Evolutionary conservation across 345 rosid species (phyloP), one percentile per base, ranked within the genome.

Genomic region (Gossypium bickii): DNA sequence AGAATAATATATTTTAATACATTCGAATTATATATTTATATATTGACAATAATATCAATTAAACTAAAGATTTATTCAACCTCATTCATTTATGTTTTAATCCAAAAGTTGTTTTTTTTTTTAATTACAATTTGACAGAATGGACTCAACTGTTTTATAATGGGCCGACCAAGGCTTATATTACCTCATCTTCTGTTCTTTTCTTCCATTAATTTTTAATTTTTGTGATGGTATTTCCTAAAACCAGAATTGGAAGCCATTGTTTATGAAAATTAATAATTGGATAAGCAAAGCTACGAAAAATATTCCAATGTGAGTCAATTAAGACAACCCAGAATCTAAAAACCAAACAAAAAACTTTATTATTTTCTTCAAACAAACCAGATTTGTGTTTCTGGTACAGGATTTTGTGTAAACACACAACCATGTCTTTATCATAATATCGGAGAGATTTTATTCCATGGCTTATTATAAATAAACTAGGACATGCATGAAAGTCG

Each of bases 401-500:
- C 62, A 12, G 48, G 65, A 52, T 34, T 38, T 41, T 9, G 34
- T 51, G 20, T 60, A 55, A 34, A 11, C 16, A 56, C 41, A 12
- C 61, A 27, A 24, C 2, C 18, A 1, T 22, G 13, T 47, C 73
- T 60, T 56, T 53, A 9, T 68, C 34, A 8, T n/a, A 16, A 67
- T 0, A 73, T 62, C 72, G 7, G 56, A 8, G 2, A 47, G 74
- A 63, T 77, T 27, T 76, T 29, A 61, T 59, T 67, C 74, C 68
- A 10, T n/a, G 41, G 7, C 41, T 34, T 34, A 5, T 34, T 34
- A 5, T 34, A 34, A 34, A 34, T 34, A 34, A 34, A 34, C 41
- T 34, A 4, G 7, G 41, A 62, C 20, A 20, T 0, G n/a, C 38
- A 34, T 34, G 38, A 34, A 34, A 4, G 38, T 4, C 38, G 34